A percentile compares a stretch with the other conserved stretches of the same genome.
Conservation (phyloP, 2,329 filamentous ascomycete genomes). For the Grosmannia penicillata region DNA sequence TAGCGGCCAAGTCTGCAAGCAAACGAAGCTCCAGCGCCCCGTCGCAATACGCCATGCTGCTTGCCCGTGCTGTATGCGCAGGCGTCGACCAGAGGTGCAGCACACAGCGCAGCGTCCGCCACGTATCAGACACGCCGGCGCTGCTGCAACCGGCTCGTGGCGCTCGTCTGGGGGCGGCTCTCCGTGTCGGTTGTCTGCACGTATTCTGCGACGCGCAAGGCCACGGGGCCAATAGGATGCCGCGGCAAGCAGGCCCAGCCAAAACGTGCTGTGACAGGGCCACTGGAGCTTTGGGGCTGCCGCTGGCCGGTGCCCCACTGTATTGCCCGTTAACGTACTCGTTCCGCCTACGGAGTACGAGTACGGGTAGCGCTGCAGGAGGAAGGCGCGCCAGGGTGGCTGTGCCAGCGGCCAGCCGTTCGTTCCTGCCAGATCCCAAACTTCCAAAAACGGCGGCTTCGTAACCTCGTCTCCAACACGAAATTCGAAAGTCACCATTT, state of each 20-base stretch:
- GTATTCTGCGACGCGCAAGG: neutral
- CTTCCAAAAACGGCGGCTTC: constrained; percentile 5
- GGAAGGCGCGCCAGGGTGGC: constrained; percentile 7
- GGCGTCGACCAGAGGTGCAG: too few species aligned
- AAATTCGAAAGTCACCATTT: neutral
- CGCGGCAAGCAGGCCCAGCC: too few species aligned
- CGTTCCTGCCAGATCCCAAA: neutral
- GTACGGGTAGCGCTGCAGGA: neutral
- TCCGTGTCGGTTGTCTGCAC: neutral
- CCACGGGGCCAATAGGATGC: too few species aligned
- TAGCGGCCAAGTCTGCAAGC: too few species aligned
- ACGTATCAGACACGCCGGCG: too few species aligned
- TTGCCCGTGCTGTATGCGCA: too few species aligned
- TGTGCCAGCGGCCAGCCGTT: constrained; percentile 8
- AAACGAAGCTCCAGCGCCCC: too few species aligned
- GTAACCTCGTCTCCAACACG: constrained; percentile 5
- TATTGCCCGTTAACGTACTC: neutral
- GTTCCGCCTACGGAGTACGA: neutral
- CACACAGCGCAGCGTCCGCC: too few species aligned
- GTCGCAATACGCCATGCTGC: too few species aligned
- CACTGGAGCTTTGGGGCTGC: neutral
- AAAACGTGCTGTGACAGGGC: too few species aligned
- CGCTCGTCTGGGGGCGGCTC: too few species aligned
- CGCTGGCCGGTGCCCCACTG: neutral
- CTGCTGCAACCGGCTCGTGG: too few species aligned